Base-by-base conservation (phyloP, 352 stramenopile genomes). In the Aphanomyces stellatus region DNA sequence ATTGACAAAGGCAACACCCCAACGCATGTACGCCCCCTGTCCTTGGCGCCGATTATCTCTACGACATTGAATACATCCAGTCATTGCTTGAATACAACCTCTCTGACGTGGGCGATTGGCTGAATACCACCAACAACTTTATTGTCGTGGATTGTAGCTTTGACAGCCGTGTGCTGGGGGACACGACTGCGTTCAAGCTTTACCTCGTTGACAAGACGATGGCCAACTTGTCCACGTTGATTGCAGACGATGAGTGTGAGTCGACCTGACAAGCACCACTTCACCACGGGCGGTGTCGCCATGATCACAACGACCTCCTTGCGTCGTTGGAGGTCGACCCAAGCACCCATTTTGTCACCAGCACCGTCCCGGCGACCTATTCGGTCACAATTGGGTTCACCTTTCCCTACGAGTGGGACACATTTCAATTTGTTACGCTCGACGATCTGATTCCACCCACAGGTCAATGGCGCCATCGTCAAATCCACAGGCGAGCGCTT, bases 141-240 rank as follows among this genome's bases (percentile, higher is more conserved):
- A 30, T 62, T 10, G 31, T 62, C 7, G 17, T 62, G n/a, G 53
- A 62, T n/a, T 62, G 53, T 31, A 5, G 7, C 28, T 62, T 28
- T 30, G 25, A 22, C 11, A 31, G 53, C 2, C 31, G 31, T 7
- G 7, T 43, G 6, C 19, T 62, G 10, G 53, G 33, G 7, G 53
- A 62, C 31, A 62, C 53, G 53, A 62, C 53, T 17, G 31, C n/a
- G 5, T 28, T 62, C 11, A 62, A 48, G 53, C 7, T 62, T 15
- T 62, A 48, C 34, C 30, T 48, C 30, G 31, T 62, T 22, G 53
- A 62, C 53, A 22, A 19, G 25, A 8, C 42, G 6, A 30, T 57
- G 49, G 11, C 30, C 1, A 48, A 27, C 11, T 42, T 62, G n/a
- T 33, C 53, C 7, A 62, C 53, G 4, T 22, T 62, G 13, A 48